Base-by-base conservation (phyloP, 306 rosid species). In the Quercus agrifolia region DNA sequence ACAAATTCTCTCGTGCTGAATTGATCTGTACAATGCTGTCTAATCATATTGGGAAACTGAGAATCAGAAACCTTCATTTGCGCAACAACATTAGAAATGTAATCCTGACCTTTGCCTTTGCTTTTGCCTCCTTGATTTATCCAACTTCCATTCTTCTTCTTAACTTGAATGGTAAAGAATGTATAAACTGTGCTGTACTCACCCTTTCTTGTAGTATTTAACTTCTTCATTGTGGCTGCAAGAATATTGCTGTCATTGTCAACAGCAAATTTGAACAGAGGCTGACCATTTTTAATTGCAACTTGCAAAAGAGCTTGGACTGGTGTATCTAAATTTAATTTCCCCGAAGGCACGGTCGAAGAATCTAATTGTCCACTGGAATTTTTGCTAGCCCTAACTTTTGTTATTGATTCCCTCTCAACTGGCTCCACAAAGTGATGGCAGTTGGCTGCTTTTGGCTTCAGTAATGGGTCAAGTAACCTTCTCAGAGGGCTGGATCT, bases 401-500 rank as follows among this genome's bases (percentile, higher is more conserved):
- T 82, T 73, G 85, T 78, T 67, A 61, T 67, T 5, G 86, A 71
- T 77, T 83, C 91, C 68, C 81, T 90, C 79, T 80, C 78, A 64
- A 76, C 58, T 68, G 86, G 88, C 77, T 86, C 92, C 67, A 58
- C 74, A 21, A 86, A 57, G 52, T 62, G 86, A 77, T 72, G 86
- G 79, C 84, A 62, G 82, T 79, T 87, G 64, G 86, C 86, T 33
- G 89, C 86, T 88, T 85, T 94, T 11, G 96, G 86, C 84, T 90
- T 91, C 80, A 93, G 86, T 35, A 96, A 81, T 63, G 98, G 98
- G 76, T 91, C 92, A 74, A 96, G 90, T 75, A 96, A 88, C 82
- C 99, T 86, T 86, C 97, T 89, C 73, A 96, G 86, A 81, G 99
- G 99, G 82, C 98, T 92, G 41, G 96, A 90, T 89, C 88, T 91